phyloP scores from a whole-genome alignment of 768 basidiomycete species.

The Holtermannia corniformis region DNA sequence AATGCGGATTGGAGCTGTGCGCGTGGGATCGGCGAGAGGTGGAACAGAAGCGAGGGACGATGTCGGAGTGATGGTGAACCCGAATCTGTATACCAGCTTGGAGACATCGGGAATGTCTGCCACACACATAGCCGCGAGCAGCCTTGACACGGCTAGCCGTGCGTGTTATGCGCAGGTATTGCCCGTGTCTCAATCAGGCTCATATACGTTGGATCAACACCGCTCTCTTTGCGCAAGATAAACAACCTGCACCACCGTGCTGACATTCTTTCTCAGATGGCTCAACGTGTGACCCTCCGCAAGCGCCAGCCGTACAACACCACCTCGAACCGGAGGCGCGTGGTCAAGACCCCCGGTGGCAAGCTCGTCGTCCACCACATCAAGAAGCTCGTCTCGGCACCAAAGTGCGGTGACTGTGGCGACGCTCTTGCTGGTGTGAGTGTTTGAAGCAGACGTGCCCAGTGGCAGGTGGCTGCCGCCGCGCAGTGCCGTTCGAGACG shows the following conservation, averaged over 20 bases:
- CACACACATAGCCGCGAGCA: not conserved
- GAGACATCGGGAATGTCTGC: not conserved
- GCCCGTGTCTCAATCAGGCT: not conserved
- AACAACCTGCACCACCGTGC: not conserved
- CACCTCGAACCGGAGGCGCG: constrained; percentile 84
- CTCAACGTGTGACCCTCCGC: constrained; percentile 98
- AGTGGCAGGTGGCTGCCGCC: too few relatives aligned
- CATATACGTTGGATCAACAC: not conserved
- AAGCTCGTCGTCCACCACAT: constrained; percentile 96
- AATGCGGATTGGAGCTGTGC: too few relatives aligned
- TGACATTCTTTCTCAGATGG: constrained; percentile 56
- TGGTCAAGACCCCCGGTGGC: constrained; percentile 97
- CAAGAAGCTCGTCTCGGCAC: constrained; percentile 79
- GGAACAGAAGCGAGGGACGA: too few relatives aligned
- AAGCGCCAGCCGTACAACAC: constrained; percentile 97
- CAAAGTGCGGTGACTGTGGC: constrained; percentile 99
- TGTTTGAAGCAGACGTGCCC: too few relatives aligned
- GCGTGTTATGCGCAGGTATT: not conserved
- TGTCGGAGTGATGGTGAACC: not conserved
- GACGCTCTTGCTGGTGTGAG: constrained; percentile 85
- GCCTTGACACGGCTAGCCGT: not conserved
- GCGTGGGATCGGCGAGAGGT: too few relatives aligned
- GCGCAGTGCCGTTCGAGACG: not conserved
- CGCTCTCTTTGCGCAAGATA: not conserved
- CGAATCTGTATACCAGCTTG: too few relatives aligned